Evolutionary conservation across 352 stramenopile species (phyloP), one percentile per base, ranked within the genome.

Genomic region (Pythium biforme): DNA sequence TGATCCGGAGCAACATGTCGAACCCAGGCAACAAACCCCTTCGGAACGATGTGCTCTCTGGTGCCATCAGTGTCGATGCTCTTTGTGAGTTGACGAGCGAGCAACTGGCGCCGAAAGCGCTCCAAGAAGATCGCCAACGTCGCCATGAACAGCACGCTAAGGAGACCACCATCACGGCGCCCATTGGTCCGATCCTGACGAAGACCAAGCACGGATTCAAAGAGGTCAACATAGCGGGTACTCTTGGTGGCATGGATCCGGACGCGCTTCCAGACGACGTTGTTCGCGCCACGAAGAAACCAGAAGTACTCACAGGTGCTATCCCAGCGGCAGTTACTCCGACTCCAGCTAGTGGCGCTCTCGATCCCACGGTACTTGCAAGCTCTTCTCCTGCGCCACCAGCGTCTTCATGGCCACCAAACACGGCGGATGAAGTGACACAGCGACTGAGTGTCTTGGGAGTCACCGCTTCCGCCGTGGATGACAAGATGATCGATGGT

Each of bases 191-290:
- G 4, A 49, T 55, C 0, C 51, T 83, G 1, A 59, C 79, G 29
- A 88, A 88, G 56, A 85, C 76, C 3, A 88, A 83, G 58, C 59
- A 85, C 41, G 78, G 78, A 0, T 75, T 75, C 64, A 79, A 81
- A 34, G 78, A 88, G 63, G 69, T 87, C 3, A 61, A 69, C 22
- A 57, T 79, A 26, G 59, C 49, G 20, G 61, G 60, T 3, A 27
- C 34, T 3, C 10, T 45, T 17, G 37, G 10, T 2, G 31, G 19
- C 6, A 23, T 39, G 27, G n/a, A 47, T 14, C 0, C 7, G 26
- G 34, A 25, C 7, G 7, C 6, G 19, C 37, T 1, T n/a, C 4
- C 31, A 37, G 8, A 8, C n/a, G n/a, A n/a, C 4, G 15, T 20
- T 14, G 37, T 20, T 2, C 19, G 14, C 12, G 12, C 6, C 3